Evolutionary conservation across 345 rosid genomes (phyloP).

Genomic region (Balakata baccata): DNA sequence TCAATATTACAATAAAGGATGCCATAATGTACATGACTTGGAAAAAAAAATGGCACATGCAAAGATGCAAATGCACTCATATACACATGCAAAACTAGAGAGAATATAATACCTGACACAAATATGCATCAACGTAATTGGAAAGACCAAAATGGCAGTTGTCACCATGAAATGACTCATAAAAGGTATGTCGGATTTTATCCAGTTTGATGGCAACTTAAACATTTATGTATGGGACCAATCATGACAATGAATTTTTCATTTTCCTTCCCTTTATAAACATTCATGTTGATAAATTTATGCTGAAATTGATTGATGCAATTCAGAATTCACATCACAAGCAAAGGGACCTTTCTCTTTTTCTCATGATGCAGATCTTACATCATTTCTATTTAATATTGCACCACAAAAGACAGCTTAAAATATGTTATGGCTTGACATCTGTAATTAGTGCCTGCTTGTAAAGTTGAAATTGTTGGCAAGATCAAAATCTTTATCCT

Average conservation of each 20-base stretch:
- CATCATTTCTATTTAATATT: neutral
- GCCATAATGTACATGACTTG: neutral
- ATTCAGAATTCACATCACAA: neutral
- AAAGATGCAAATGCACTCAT: too few species aligned
- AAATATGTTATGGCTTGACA: neutral
- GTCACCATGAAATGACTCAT: neutral
- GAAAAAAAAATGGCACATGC: too few species aligned
- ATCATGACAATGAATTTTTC: neutral
- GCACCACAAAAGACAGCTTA: neutral
- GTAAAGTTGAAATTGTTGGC: neutral
- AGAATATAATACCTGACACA: neutral
- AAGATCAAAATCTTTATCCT: neutral
- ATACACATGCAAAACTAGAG: neutral
- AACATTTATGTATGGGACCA: neutral
- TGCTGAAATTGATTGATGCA: neutral
- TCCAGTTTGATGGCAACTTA: neutral
- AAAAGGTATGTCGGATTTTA: neutral
- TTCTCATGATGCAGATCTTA: neutral
- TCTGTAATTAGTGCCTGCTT: neutral
- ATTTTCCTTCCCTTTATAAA: neutral
- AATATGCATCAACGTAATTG: neutral
- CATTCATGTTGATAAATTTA: neutral
- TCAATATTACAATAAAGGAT: neutral
- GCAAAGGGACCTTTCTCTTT: conserved; percentile 4
- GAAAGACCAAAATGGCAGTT: neutral